Conservation (phyloP, 2,329 filamentous ascomycete genomes). For the Aspergillus intermedius region DNA sequence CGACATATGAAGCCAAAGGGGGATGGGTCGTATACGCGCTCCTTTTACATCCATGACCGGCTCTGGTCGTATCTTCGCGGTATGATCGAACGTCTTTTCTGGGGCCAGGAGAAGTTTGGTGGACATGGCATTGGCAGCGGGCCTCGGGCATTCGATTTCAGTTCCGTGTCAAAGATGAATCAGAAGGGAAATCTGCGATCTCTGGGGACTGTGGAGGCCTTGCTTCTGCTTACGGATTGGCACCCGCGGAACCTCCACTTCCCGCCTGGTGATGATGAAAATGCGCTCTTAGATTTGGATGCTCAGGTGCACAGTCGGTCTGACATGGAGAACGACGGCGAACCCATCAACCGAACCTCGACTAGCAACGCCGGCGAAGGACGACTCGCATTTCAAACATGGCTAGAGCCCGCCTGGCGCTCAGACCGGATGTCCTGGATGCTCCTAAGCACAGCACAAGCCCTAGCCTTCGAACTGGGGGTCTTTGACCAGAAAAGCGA, state of each 20-base stretch:
- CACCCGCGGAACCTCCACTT: slow-evolving; percentile 93
- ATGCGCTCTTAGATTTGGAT: slow-evolving; percentile 60
- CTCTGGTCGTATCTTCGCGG: slow-evolving; percentile 89
- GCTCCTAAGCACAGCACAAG: slow-evolving; percentile 84
- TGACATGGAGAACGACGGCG: slow-evolving; percentile 35
- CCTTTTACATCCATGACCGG: slow-evolving; percentile 88
- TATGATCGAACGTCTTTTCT: slow-evolving; percentile 92
- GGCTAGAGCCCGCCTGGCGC: slow-evolving; percentile 93
- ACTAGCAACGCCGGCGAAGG: slow-evolving; percentile 64
- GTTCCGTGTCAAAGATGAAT: slow-evolving; percentile 43
- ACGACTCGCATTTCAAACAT: slow-evolving; percentile 76
- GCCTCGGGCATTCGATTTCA: slow-evolving; percentile 63
- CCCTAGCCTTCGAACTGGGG: slow-evolving; percentile 85
- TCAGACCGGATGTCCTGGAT: slow-evolving; percentile 98
- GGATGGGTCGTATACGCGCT: slow-evolving; percentile 72
- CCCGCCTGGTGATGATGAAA: slow-evolving; percentile 63
- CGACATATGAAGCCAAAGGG: slow-evolving; percentile 76
- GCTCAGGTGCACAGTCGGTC: slow-evolving; percentile 59
- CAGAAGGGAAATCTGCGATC: slow-evolving; percentile 75
- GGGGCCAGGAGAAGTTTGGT: slow-evolving; percentile 93
- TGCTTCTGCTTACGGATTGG: slow-evolving; percentile 95
- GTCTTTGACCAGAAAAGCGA: slow-evolving; percentile 90
- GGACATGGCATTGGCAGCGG: slow-evolving; percentile 58
- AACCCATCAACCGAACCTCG: slow-evolving; percentile 37
- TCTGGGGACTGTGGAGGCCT: slow-evolving; percentile 85